Conservation (phyloP, 163 green algal genomes). For the Volvox carteri region DNA sequence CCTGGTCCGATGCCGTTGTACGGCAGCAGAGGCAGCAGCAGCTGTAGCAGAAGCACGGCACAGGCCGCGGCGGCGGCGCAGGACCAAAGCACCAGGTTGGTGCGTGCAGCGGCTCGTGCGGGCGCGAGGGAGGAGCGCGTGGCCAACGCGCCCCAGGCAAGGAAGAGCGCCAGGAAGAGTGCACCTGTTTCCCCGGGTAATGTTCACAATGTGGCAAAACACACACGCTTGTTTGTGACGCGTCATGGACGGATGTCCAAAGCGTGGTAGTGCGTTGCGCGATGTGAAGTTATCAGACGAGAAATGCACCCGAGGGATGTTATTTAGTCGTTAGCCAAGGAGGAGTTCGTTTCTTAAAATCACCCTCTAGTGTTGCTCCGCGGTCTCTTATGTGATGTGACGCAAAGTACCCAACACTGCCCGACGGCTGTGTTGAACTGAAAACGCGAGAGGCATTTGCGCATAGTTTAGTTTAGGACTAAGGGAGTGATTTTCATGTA, state of each 20-base stretch:
- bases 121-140: conserved; percentile 10
- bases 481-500: too few species aligned
- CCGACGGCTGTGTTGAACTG: too few species aligned
- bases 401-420: too few species aligned
- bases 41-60: conserved; percentile 52
- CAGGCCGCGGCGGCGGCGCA: neutral
- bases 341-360: too few species aligned
- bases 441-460: too few species aligned
- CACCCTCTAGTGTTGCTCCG: too few species aligned
- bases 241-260: neutral
- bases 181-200: neutral
- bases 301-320: neutral
- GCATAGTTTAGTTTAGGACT: too few species aligned
- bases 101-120: neutral
- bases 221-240: too few species aligned
- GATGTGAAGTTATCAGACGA: neutral
- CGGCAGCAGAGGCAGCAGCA: conserved; percentile 50
- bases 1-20: conserved; percentile 31
- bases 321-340: neutral
- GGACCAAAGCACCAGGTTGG: conserved; percentile 34
- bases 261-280: neutral
- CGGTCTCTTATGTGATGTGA: too few species aligned
- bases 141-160: conserved; percentile 53
- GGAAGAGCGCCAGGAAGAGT: conserved; percentile 50
- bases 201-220: neutral